These are phyloP conservation scores for Sparassis latifolia DNA, from an alignment of 1,284 basidiomycete genomes.

Conservation along the genomic window DNA sequence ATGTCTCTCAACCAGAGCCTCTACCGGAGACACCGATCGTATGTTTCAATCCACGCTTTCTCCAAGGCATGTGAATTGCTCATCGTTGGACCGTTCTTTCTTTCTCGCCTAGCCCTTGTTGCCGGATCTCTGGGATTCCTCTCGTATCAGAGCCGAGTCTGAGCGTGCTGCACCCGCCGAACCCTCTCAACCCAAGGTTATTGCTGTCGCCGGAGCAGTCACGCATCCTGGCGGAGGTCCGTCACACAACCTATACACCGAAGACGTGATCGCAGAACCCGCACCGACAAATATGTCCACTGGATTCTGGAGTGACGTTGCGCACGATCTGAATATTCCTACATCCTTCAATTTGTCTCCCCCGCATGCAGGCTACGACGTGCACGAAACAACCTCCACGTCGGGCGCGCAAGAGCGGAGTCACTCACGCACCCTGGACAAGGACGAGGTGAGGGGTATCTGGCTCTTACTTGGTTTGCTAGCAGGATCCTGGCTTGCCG, in stretches of 20 bases:
- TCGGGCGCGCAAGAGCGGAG: slow-evolving; percentile 24
- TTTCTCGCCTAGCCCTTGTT: slow-evolving; percentile 50
- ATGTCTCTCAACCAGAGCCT: slow-evolving; percentile 37
- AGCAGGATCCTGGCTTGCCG: slow-evolving; percentile 45
- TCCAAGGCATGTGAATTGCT: not conserved
- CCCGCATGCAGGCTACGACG: slow-evolving; percentile 13
- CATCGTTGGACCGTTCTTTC: not conserved
- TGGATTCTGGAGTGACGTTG: slow-evolving; percentile 28
- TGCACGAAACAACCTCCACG: slow-evolving; percentile 19
- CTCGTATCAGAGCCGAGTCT: slow-evolving; percentile 29
- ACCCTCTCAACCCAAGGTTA: slow-evolving; percentile 51
- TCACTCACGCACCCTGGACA: slow-evolving; percentile 38
- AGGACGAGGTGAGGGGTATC: slow-evolving; percentile 46
- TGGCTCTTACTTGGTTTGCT: slow-evolving; percentile 49
- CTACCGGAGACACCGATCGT: slow-evolving; percentile 54
- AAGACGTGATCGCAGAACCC: slow-evolving; percentile 4
- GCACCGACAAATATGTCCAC: slow-evolving; percentile 8
- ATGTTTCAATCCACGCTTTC: slow-evolving; percentile 24
- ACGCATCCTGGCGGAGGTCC: slow-evolving; percentile 64
- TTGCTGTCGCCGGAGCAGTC: slow-evolving; percentile 62
- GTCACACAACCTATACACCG: slow-evolving; percentile 41
- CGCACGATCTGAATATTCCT: slow-evolving; percentile 32
- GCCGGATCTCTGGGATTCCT: slow-evolving; percentile 70
- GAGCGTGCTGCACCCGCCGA: slow-evolving; percentile 20
- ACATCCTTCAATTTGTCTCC: slow-evolving; percentile 22